phyloP scores from a whole-genome alignment of 352 stramenopile species.

The Elongisporangium prolatum region DNA sequence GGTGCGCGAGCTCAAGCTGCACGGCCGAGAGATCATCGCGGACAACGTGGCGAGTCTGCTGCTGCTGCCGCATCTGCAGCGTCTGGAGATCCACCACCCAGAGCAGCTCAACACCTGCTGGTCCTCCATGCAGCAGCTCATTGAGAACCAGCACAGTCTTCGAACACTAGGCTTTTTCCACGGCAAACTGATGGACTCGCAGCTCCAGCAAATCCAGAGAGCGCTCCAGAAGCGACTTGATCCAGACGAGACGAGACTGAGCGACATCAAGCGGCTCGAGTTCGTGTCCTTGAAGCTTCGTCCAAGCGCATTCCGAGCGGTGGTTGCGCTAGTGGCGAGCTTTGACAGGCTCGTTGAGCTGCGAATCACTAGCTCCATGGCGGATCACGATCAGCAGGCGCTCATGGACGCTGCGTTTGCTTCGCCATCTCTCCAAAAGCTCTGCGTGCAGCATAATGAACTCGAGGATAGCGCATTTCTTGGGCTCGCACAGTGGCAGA shows the following conservation, averaged over 20 bases:
- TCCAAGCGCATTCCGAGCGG: constrained; percentile 30
- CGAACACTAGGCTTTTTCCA: constrained; percentile 67
- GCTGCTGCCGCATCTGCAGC: constrained; percentile 27
- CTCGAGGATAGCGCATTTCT: constrained; percentile 64
- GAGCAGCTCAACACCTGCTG: constrained; percentile 56
- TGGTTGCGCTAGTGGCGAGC: constrained; percentile 36
- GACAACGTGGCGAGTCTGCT: constrained; percentile 42
- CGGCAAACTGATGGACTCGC: constrained; percentile 42
- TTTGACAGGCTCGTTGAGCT: constrained; percentile 33
- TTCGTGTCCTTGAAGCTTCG: constrained; percentile 69
- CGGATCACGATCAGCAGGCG: constrained; percentile 49
- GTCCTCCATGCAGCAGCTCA: constrained; percentile 27
- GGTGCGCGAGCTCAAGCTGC: constrained; percentile 50
- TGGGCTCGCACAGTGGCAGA: constrained; percentile 13
- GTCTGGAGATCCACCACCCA: constrained; percentile 72
- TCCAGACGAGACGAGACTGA: constrained; percentile 2
- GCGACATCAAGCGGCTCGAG: constrained; percentile 37
- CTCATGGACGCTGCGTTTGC: constrained; percentile 39
- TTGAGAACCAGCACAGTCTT: constrained; percentile 27
- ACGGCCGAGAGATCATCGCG: constrained; percentile 53
- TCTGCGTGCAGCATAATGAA: constrained; percentile 79
- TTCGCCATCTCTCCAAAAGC: constrained; percentile 23
- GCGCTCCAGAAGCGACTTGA: constrained; percentile 15
- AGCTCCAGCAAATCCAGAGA: constrained; percentile 33
- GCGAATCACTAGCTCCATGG: constrained; percentile 53